These are phyloP conservation scores for Cercospora zeae-maydis DNA, from an alignment of 2,329 filamentous ascomycete genomes.

Conservation along the genomic window DNA sequence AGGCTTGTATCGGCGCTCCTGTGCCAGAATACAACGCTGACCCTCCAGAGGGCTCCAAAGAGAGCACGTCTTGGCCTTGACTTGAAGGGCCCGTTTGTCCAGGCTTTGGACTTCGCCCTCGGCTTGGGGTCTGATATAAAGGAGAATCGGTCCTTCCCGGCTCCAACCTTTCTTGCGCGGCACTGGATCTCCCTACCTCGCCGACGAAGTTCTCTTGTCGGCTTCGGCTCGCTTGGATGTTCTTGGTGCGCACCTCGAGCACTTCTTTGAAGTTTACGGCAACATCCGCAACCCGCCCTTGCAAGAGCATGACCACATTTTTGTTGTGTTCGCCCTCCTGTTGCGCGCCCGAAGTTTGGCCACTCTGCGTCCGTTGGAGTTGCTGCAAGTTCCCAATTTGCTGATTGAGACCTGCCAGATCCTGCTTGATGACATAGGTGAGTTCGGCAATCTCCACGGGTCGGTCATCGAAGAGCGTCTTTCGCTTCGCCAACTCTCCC, in stretches of 20 bases:
- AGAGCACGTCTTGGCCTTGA: slow-evolving; percentile 37
- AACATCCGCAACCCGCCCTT: slow-evolving; percentile 88
- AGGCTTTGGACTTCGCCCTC: slow-evolving; percentile 54
- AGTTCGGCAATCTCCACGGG: slow-evolving; percentile 96
- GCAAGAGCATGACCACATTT: slow-evolving; percentile 87
- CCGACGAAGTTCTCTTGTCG: slow-evolving; percentile 96
- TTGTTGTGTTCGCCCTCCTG: slow-evolving; percentile 98
- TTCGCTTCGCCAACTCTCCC: slow-evolving; percentile 88
- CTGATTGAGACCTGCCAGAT: slow-evolving; percentile 78
- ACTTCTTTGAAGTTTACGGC: slow-evolving; percentile 97
- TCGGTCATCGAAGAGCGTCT: slow-evolving; percentile 94
- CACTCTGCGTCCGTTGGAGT: slow-evolving; percentile 69
- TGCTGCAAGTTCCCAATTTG: slow-evolving; percentile 81
- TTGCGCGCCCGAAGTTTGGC: slow-evolving; percentile 40
- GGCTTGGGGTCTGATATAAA: slow-evolving; percentile 75
- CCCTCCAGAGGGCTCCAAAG: slow-evolving; percentile 49
- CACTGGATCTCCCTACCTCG: slow-evolving; percentile 64
- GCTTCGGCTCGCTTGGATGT: slow-evolving; percentile 89
- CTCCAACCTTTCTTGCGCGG: slow-evolving; percentile 14
- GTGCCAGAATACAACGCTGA: slow-evolving; percentile 42
- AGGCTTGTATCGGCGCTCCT: slow-evolving; percentile 20
- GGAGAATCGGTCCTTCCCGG: slow-evolving; percentile 54
- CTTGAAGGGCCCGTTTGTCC: slow-evolving; percentile 34
- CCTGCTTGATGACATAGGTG: slow-evolving; percentile 97
- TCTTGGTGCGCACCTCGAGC: slow-evolving; percentile 91